These are phyloP conservation scores for Gracilaria caudata DNA, from an alignment of 23 red algal genomes.

Conservation along the genomic window DNA sequence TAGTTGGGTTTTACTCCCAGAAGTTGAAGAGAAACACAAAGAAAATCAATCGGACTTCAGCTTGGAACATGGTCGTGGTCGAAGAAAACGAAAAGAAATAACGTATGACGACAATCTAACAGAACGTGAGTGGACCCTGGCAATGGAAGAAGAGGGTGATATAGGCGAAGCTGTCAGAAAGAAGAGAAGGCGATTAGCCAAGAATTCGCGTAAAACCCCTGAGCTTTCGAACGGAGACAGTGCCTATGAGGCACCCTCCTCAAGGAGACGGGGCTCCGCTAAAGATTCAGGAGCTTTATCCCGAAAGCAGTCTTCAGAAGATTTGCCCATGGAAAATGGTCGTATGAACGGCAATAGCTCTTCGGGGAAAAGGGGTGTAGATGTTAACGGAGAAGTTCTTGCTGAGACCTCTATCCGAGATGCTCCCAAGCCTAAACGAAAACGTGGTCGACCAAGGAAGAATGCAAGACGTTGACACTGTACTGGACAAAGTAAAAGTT, in stretches of 20 bases:
- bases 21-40: constrained; percentile 48
- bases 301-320: constrained; percentile 6
- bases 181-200: constrained; percentile 33
- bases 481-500: constrained; percentile 1
- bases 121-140: constrained; percentile 81
- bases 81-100: constrained; percentile 86
- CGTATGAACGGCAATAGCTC: constrained; percentile 15
- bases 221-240: constrained; percentile 42
- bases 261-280: constrained; percentile 6
- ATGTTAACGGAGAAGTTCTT: constrained; percentile 33
- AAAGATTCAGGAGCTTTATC: neutral
- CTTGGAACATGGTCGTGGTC: constrained; percentile 65
- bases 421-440: constrained; percentile 24
- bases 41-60: constrained; percentile 43
- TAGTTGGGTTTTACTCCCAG: constrained; percentile 78
- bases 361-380: neutral
- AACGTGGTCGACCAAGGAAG: constrained; percentile 55
- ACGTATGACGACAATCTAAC: constrained; percentile 90
- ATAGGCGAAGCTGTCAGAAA: constrained; percentile 41
- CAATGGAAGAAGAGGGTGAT: constrained; percentile 73
- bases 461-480: constrained; percentile 21
- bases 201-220: neutral
- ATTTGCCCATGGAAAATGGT: constrained; percentile 25
- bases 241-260: neutral
- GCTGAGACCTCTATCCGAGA: constrained; percentile 11